phyloP scores from a whole-genome alignment of 164 flowering plant species.

The Litsea cubeba region DNA sequence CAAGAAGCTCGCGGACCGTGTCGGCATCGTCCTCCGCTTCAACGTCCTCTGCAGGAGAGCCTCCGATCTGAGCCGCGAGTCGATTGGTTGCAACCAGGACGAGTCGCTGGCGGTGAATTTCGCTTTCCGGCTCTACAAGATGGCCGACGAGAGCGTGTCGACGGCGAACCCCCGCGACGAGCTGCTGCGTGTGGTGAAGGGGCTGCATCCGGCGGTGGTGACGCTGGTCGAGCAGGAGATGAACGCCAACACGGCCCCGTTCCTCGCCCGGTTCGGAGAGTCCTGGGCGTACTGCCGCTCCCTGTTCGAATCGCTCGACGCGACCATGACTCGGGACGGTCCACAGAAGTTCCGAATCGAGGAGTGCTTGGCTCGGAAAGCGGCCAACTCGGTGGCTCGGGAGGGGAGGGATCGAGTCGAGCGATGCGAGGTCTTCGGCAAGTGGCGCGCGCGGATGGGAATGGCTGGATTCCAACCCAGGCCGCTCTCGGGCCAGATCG shows the following conservation, averaged over 20 bases:
- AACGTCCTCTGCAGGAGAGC: conserved; percentile 20
- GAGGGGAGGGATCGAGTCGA: conserved; percentile 85
- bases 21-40: conserved; percentile 41
- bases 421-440: conserved; percentile 84
- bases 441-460: conserved; percentile 91
- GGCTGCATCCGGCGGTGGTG: conserved; percentile 52
- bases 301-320: conserved; percentile 67
- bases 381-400: conserved; percentile 66
- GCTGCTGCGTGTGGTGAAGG: conserved; percentile 70
- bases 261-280: conserved; percentile 55
- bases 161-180: conserved; percentile 81
- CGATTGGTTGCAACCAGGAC: conserved; percentile 42
- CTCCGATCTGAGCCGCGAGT: conserved; percentile 43
- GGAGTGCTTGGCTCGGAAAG: conserved; percentile 56
- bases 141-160: conserved; percentile 93
- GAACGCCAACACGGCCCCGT: conserved; percentile 79
- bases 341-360: conserved; percentile 47
- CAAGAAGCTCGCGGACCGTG: conserved; percentile 32
- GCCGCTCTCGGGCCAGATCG: conserved; percentile 40
- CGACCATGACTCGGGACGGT: conserved; percentile 32
- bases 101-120: conserved; percentile 77
- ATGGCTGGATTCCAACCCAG: conserved; percentile 82
- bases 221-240: conserved; percentile 77
- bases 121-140: conserved; percentile 49
- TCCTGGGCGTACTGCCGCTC: conserved; percentile 49